A percentile compares a stretch with the other conserved stretches of the same genome.
Conservation (phyloP, 2,329 filamentous ascomycete genomes). For the Verticillium isaacii region DNA sequence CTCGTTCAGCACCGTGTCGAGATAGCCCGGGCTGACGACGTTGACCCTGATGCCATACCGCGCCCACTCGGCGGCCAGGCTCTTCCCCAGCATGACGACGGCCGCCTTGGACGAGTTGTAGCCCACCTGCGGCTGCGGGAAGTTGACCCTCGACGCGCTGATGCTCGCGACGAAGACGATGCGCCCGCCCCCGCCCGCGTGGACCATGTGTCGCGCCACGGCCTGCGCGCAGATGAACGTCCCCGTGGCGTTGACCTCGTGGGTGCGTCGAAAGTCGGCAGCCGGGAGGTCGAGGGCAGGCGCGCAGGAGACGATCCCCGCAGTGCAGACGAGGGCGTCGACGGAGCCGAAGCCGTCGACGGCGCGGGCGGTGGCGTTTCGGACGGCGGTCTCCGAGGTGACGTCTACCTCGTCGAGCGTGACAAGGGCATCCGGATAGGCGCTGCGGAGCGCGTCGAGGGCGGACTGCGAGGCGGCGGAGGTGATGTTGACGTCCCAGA, state of each 20-base stretch:
- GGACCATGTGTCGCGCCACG: conserved; percentile 47
- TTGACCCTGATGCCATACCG: conserved; percentile 67
- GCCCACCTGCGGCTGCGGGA: conserved; percentile 64
- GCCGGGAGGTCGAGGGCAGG: conserved; percentile 56
- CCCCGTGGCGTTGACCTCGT: conserved; percentile 71
- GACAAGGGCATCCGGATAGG: conserved; percentile 52
- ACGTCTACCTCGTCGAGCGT: conserved; percentile 52
- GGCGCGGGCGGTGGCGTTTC: conserved; percentile 50
- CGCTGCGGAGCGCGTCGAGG: conserved; percentile 39
- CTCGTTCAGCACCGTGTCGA: conserved; percentile 71
- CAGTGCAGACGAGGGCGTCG: conserved; percentile 55
- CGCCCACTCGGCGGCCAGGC: conserved; percentile 70
- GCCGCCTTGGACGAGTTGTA: conserved; percentile 73
- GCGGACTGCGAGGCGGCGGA: conserved; percentile 21
- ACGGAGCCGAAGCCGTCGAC: conserved; percentile 61
- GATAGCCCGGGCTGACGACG: conserved; percentile 67
- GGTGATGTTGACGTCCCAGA: conserved; percentile 54
- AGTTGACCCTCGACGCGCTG: conserved; percentile 65
- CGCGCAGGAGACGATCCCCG: conserved; percentile 61
- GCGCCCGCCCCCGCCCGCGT: conserved; percentile 45
- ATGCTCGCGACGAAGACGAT: conserved; percentile 66
- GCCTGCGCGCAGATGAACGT: conserved; percentile 68
- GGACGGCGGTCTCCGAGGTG: conserved; percentile 46
- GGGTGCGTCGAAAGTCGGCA: conserved; percentile 55
- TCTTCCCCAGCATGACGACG: conserved; percentile 57